Evolutionary conservation across 768 basidiomycete species (phyloP), one percentile per base, ranked within the genome.

Genomic region (Boletus pseudo-olivaceus): DNA sequence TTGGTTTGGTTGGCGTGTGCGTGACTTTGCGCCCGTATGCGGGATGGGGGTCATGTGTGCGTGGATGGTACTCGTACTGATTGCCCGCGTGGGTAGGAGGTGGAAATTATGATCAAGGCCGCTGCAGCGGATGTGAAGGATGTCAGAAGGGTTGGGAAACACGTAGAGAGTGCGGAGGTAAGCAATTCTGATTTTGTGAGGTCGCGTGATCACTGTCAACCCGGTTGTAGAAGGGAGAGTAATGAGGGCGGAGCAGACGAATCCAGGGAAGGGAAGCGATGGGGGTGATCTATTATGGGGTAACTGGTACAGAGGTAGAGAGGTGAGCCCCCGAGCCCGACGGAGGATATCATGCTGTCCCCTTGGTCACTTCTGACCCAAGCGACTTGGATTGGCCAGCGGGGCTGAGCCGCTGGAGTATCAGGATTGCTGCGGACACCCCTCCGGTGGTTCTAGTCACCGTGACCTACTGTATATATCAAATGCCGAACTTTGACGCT

Each of bases 51-150:
- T 17, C 19, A 4, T 30, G 29, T 19, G 44, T 19, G n/a, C 19
- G 14, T 20, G 29, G 6, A 30, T 30, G 19, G 23, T 17, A 17
- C 14, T 33, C 10, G 7, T 20, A n/a, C 50, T 52, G 26, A 52
- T 26, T 20, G 15, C 20, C 1, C 4, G n/a, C 10, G 6, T 19
- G 43, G 3, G 7, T 19, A 63, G 59, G 51, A 9, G 30, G 35
- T 47, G 7, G 55, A 58, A 23, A 46, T 27, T 11, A n/a, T 56
- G 1, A 3, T 58, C 48, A 47, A 57, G 20, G 49, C 53, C 8
- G 39, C 19, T n/a, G 53, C 53, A 32, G 49, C 23, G 29, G 56
- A 45, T 8, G 39, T 46, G 10, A 37, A 37, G 34, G 20, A 12
- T 8, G 11, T 34, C 5, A 39, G 32, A 38, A 50, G n/a, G 49